A percentile compares a stretch with the other conserved stretches of the same genome.
Conservation (phyloP, 208 protist genomes). For the Leishmania aethiopica region DNA sequence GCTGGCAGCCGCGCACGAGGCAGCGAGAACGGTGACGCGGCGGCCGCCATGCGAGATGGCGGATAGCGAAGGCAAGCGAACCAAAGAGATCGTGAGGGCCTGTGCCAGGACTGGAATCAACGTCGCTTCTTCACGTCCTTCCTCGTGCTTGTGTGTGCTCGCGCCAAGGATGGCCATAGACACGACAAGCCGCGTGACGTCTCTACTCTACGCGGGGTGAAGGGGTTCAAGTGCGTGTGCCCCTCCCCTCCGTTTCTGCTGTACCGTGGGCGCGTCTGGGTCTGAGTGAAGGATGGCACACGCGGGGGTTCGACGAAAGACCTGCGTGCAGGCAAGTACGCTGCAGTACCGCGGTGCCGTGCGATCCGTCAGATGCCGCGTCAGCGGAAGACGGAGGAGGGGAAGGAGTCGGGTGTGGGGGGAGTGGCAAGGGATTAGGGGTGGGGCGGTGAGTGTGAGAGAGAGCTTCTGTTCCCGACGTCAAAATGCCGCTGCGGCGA, state of each 20-base stretch:
- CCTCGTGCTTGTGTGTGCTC: background rate
- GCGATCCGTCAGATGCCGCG: background rate
- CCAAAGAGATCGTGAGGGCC: background rate
- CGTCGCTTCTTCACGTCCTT: background rate
- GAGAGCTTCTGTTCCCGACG: background rate
- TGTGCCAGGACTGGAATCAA: background rate
- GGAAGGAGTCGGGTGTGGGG: background rate
- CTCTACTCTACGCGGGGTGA: background rate
- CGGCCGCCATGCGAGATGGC: background rate
- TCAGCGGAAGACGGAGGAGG: background rate
- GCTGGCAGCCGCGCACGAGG: slow-evolving; percentile 19
- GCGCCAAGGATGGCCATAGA: background rate
- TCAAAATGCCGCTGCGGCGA: background rate
- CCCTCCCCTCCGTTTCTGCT: background rate
- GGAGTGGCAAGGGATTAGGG: background rate
- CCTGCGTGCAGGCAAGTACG: background rate
- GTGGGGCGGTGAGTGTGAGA: background rate
- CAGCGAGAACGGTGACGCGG: background rate
- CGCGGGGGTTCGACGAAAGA: background rate
- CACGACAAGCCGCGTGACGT: background rate
- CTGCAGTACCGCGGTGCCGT: background rate
- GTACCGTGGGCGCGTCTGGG: background rate
- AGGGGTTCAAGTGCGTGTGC: background rate
- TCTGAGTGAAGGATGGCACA: background rate
- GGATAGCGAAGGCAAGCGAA: background rate